Evolutionary conservation across 2,329 filamentous ascomycete species (phyloP).

Genomic region (Neoarthrinium moseri): DNA sequence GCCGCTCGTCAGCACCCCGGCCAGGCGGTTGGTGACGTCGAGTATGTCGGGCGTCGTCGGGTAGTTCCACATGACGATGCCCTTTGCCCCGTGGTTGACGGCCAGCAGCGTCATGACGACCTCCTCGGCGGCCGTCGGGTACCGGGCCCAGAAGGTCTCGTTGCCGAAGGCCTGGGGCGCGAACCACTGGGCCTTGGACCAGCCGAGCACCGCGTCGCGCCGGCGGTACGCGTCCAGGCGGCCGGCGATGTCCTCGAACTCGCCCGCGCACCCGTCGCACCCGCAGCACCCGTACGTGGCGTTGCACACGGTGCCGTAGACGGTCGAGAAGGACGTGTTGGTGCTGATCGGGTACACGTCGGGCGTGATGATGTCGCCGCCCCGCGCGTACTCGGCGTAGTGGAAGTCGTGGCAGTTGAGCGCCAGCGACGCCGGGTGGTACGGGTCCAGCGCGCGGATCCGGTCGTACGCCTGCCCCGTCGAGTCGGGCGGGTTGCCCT

Average conservation of each 20-base stretch:
- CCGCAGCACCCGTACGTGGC: conserved; percentile 51
- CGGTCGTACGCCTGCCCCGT: conserved; percentile 39
- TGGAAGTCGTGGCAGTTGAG: conserved; percentile 54
- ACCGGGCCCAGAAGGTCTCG: conserved; percentile 43
- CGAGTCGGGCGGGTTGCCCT: conserved; percentile 41
- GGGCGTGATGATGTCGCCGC: conserved; percentile 49
- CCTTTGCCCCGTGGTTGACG: conserved; percentile 49
- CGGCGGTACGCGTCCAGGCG: conserved; percentile 38
- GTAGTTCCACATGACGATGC: conserved; percentile 47
- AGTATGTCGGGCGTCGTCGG: conserved; percentile 35
- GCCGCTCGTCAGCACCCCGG: conserved; percentile 32
- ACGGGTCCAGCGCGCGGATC: conserved; percentile 45
- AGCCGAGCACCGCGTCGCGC: conserved; percentile 38
- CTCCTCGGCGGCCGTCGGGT: conserved; percentile 43
- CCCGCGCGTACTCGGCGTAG: conserved; percentile 46
- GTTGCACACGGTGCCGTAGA: conserved; percentile 47
- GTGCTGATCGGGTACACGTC: conserved; percentile 49
- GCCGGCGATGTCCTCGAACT: conserved; percentile 40
- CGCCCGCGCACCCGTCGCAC: conserved; percentile 47
- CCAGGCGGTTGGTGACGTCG: conserved; percentile 33
- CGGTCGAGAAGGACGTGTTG: conserved; percentile 41
- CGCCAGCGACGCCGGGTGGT: conserved; percentile 50
- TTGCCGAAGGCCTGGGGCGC: conserved; percentile 49
- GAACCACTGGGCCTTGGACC: conserved; percentile 44
- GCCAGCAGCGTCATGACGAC: conserved; percentile 44